Evolutionary conservation across 2,329 filamentous ascomycete species (phyloP).

Genomic region (Pestalotiopsis sp.): DNA sequence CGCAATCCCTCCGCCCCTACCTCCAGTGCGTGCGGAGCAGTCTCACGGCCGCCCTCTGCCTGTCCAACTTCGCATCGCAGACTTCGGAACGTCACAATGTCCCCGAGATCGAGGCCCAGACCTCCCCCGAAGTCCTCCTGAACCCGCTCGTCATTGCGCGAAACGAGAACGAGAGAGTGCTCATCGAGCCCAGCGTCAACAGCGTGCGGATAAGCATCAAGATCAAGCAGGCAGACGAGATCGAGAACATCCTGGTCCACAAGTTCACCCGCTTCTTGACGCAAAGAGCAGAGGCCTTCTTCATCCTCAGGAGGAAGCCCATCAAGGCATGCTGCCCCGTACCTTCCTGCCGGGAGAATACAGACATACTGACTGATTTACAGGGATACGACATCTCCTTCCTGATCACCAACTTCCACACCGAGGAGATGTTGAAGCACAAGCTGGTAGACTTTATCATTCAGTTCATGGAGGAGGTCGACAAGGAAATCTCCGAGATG

Average conservation of each 20-base stretch:
- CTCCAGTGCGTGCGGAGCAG: slow-evolving; percentile 95
- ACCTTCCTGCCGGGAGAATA: not conserved
- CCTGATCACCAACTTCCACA: slow-evolving; percentile 98
- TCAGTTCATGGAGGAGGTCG: slow-evolving; percentile 99
- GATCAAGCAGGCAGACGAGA: slow-evolving; percentile 99
- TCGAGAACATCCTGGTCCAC: slow-evolving; percentile 96
- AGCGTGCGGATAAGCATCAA: slow-evolving; percentile 96
- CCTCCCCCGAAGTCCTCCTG: slow-evolving; percentile 90
- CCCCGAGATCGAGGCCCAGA: slow-evolving; percentile 91
- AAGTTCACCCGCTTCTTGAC: slow-evolving; percentile 98
- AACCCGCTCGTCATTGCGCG: slow-evolving; percentile 89
- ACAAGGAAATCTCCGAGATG: slow-evolving; percentile 99
- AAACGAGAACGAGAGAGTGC: slow-evolving; percentile 95
- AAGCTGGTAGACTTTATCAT: slow-evolving; percentile 99
- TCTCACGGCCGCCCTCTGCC: slow-evolving; percentile 88
- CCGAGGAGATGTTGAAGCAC: slow-evolving; percentile 98
- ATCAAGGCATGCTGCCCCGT: slow-evolving; percentile 68
- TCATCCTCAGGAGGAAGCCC: slow-evolving; percentile 92
- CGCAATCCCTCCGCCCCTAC: slow-evolving; percentile 95
- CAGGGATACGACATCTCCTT: slow-evolving; percentile 99
- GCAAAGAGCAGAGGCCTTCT: slow-evolving; percentile 94
- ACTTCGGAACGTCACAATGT: slow-evolving; percentile 97
- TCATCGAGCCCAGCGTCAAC: slow-evolving; percentile 97
- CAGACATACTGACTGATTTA: slow-evolving; percentile 1
- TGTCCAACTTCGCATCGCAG: slow-evolving; percentile 97